Evolutionary conservation across 1,139 yeast species (phyloP), one percentile per base, ranked within the genome.

Genomic region (Hemisphaericaspora subhashii): DNA sequence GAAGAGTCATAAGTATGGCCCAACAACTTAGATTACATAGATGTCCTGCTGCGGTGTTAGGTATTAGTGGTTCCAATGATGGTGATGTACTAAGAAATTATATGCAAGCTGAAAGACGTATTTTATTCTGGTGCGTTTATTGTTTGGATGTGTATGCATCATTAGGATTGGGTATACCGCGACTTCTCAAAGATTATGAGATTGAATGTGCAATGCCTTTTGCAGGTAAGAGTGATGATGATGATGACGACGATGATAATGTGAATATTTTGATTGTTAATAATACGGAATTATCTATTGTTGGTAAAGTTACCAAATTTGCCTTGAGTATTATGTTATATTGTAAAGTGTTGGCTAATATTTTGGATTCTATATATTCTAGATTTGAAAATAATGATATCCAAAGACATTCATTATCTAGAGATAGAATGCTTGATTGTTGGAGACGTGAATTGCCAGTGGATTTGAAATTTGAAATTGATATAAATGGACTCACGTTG

Each of bases 181-280:
- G 95, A 46, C 62, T 87, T 37, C 61, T 88, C 30, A 83, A 84
- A 53, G 95, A 86, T 57, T 78, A 79, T 52, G 95, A 86, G 55
- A 80, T 87, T 37, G 95, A 87, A 58, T 87, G 96, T 67, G 90
- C 92, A 1, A 63, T 85, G 53, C 96, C 96, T 1, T 77, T 84
- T 35, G 72, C 83, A 20, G 79, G 83, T 38, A 81, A 79, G 45
- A 74, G 51, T 35, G 66, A 60, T 41, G 62, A 72, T 38, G 65
- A 64, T 37, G 68, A 67, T 18, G 57, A 68, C 35, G 66, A 68
- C 38, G 73, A 71, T 24, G 69, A 62, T 17, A 74, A 77, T 47
- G 79, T 74, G 33, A 79, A 75, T 47, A 71, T 79, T 40, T 74
- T 81, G 48, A 70, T 79, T 34, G 75, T 81, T 39, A 79, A 80